Evolutionary conservation across 179 eudicot species (phyloP).

Genomic region (Carnegiea gigantea): DNA sequence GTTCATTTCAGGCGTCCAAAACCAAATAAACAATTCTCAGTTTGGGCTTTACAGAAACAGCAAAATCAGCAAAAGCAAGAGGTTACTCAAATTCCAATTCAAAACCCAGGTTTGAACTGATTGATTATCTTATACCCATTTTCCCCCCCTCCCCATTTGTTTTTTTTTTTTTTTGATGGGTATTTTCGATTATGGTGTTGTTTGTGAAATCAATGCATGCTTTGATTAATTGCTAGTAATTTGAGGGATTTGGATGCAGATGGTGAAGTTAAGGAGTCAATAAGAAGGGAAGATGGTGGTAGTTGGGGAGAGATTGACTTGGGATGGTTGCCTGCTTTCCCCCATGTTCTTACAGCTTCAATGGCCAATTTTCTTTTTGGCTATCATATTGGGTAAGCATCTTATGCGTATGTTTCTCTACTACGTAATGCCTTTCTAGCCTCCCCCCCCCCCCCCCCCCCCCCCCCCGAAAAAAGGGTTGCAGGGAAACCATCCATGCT

Average conservation of each 20-base stretch:
- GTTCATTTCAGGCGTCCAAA: neutral
- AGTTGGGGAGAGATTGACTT: slow-evolving; percentile 35
- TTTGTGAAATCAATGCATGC: neutral
- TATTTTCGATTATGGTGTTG: neutral
- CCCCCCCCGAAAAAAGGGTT: neutral
- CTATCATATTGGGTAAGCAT: slow-evolving; percentile 68
- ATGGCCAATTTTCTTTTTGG: slow-evolving; percentile 82
- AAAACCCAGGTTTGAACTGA: slow-evolving; percentile 21
- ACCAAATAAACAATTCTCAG: slow-evolving; percentile 19
- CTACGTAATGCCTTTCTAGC: neutral
- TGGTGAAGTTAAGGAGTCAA: slow-evolving; percentile 19
- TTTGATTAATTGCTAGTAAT: neutral
- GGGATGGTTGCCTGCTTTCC: slow-evolving; percentile 74
- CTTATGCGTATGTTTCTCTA: neutral
- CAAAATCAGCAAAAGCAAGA: neutral
- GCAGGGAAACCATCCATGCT: neutral
- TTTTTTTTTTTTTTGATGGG: neutral
- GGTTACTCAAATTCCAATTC: neutral
- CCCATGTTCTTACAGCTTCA: slow-evolving; percentile 63
- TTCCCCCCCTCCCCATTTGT: neutral
- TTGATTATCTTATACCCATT: neutral
- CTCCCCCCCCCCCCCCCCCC: neutral
- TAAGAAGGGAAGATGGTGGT: slow-evolving; percentile 15
- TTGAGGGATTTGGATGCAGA: slow-evolving; percentile 18
- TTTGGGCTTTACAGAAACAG: slow-evolving; percentile 14